Evolutionary conservation across 2,329 filamentous ascomycete genomes (phyloP).

Genomic region (Ophiostoma angusticollis): DNA sequence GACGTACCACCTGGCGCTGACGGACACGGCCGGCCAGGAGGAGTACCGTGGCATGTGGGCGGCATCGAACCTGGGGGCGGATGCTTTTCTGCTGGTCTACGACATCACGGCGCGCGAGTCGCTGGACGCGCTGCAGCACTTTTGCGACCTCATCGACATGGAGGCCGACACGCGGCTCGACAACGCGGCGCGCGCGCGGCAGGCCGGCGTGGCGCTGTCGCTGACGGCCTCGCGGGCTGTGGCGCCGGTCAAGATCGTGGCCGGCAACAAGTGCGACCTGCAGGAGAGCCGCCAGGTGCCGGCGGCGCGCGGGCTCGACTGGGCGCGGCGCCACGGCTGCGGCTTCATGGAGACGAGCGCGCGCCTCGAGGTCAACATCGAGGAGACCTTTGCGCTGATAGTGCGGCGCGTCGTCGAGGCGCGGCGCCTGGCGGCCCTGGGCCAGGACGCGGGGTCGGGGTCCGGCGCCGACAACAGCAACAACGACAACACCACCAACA

Average conservation of each 20-base stretch:
- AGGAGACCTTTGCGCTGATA: conserved; percentile 71
- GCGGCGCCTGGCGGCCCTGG: conserved; percentile 36
- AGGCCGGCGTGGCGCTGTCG: conserved; percentile 24
- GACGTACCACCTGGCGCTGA: conserved; percentile 65
- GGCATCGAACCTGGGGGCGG: conserved; percentile 60
- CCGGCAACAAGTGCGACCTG: conserved; percentile 77
- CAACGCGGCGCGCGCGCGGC: conserved; percentile 41
- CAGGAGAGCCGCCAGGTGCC: conserved; percentile 55
- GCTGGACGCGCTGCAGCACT: conserved; percentile 61
- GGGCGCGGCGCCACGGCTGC: conserved; percentile 59
- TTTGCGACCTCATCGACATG: conserved; percentile 74
- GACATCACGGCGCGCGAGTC: conserved; percentile 64
- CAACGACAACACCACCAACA: conserved; percentile 27
- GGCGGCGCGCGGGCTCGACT: conserved; percentile 61
- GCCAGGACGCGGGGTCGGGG: too few species aligned
- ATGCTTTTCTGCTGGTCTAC: conserved; percentile 78
- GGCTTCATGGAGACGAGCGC: conserved; percentile 88
- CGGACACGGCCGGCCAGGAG: conserved; percentile 80
- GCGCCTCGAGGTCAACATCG: conserved; percentile 73
- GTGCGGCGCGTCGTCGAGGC: conserved; percentile 49
- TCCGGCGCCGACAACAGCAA: conserved; percentile 26
- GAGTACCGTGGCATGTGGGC: conserved; percentile 85
- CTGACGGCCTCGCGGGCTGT: conserved; percentile 33
- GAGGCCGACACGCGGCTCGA: conserved; percentile 59
- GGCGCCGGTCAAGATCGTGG: conserved; percentile 68